These are phyloP conservation scores for Trichoderma sp. DNA, from an alignment of 2,329 filamentous ascomycete species.

Conservation along the genomic window DNA sequence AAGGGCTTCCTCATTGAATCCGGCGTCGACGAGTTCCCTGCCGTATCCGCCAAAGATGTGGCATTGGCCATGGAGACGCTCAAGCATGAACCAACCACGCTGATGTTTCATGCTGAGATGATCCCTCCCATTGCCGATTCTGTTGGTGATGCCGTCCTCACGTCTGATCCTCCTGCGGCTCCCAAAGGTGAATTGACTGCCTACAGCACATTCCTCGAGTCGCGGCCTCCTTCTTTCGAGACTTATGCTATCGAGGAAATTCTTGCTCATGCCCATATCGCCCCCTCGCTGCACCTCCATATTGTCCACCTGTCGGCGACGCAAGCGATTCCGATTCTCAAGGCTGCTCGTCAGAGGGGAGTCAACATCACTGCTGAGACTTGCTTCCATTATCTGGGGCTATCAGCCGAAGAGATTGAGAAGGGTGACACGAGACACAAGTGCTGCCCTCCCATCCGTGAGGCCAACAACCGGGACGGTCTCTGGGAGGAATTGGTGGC, in stretches of 20 bases:
- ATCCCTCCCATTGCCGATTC: constrained; percentile 82
- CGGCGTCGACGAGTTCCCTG: constrained; percentile 94
- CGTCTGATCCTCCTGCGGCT: constrained; percentile 66
- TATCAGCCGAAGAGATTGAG: constrained; percentile 78
- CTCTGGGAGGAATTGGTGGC: constrained; percentile 81
- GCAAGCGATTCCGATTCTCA: constrained; percentile 80
- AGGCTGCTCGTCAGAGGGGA: constrained; percentile 69
- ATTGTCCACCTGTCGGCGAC: constrained; percentile 93
- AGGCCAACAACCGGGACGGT: constrained; percentile 75
- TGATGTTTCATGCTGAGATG: constrained; percentile 99
- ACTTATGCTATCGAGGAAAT: constrained; percentile 89
- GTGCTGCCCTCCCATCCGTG: constrained; percentile 90
- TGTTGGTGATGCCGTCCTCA: constrained; percentile 74
- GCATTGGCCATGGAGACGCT: constrained; percentile 77
- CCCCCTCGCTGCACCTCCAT: constrained; percentile 82
- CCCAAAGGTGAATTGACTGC: constrained; percentile 71
- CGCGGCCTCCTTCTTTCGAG: constrained; percentile 85
- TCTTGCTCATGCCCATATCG: constrained; percentile 74
- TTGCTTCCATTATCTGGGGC: constrained; percentile 90
- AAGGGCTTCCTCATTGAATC: constrained; percentile 98
- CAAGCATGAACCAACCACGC: constrained; percentile 77
- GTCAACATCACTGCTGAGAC: constrained; percentile 91
- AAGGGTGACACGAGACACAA: constrained; percentile 91
- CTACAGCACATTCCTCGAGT: constrained; percentile 90
- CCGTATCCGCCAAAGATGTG: constrained; percentile 79